Evolutionary conservation across 179 eudicot species (phyloP).

Genomic region (Silene coronaria): DNA sequence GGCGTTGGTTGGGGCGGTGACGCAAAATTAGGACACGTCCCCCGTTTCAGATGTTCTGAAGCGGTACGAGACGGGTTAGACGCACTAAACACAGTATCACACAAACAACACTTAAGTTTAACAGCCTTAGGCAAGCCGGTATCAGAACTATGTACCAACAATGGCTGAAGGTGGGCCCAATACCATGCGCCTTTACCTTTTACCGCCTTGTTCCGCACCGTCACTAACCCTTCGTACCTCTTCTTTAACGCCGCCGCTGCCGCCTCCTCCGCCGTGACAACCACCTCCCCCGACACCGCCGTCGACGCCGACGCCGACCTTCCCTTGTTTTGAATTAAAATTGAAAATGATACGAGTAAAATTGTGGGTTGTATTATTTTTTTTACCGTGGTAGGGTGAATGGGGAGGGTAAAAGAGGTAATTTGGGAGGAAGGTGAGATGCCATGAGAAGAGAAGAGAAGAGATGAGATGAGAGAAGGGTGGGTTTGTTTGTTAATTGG

Average conservation of each 20-base stretch:
- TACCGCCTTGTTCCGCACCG: conserved; percentile 62
- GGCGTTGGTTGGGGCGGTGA: conserved; percentile 5
- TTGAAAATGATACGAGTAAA: no score
- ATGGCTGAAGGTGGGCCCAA: conserved; percentile 58
- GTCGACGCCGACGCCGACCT: conserved; percentile 46
- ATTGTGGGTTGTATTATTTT: no score
- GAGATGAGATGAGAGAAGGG: no score
- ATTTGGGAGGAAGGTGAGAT: no score
- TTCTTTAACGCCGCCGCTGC: conserved; percentile 55
- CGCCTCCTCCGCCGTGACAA: conserved; percentile 44
- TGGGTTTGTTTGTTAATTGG: no score
- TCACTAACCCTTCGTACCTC: conserved; percentile 57
- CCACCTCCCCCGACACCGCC: conserved; percentile 9
- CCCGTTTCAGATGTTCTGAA: conserved; percentile 73
- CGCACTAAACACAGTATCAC: conserved; percentile 67
- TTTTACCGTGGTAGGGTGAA: no score
- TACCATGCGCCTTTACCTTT: conserved; percentile 68
- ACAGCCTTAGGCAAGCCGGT: conserved; percentile 63
- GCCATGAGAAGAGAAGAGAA: no score
- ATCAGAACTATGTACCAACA: conserved; percentile 50
- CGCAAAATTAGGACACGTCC: conserved; percentile 61
- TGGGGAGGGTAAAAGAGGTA: no score
- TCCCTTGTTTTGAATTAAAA: not conserved
- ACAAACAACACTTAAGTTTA: conserved; percentile 62
- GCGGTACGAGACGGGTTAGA: conserved; percentile 90